Evolutionary conservation across 148 eudicot species (phyloP), one percentile per base, ranked within the genome.

Genomic region (Talinum fruticosum): DNA sequence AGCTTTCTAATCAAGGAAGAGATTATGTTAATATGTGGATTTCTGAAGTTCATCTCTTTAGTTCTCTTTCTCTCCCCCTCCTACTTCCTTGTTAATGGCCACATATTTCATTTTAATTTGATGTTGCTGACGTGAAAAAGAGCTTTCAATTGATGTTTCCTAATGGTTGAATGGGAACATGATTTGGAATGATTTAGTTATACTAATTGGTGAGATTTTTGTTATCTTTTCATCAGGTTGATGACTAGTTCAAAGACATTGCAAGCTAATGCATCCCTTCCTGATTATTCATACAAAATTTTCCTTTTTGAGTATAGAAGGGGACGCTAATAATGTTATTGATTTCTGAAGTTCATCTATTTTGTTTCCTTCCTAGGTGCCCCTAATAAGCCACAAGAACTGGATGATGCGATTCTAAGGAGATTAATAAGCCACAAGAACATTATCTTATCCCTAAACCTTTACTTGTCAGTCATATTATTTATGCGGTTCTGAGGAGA

Each of bases 371-470:
- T 74, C 83, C 75, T 84, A 96, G 99, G 99, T 75, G 99, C 99
- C 26, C 93, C 99, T 30, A 96, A 96, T 82, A 96, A 91, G 88
- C 98, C 99, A 30, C 97, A 96, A 78, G 99, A 96, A 77, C 84
- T 96, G 78, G 99, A 96, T 78, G 99, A 96, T 90, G 99, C 99
- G 34, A 98, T 93, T 82, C 83, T 96, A 45, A 90, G 99, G 84
- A 89, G 99, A 88, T 83, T 96, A 97, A 98, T 96, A 49, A 86
- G 89, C 82, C n/a, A n/a, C n/a, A n/a, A n/a, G n/a, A n/a, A n/a
- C n/a, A n/a, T n/a, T n/a, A n/a, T n/a, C n/a, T n/a, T n/a, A n/a
- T n/a, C n/a, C n/a, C n/a, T n/a, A n/a, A n/a, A n/a, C n/a, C n/a
- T n/a, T n/a, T n/a, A n/a, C n/a, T n/a, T n/a, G n/a, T n/a, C n/a